Evolutionary conservation across 192 early-diverging fungal genomes (phyloP), one percentile per base, ranked within the genome.

Genomic region (Coemansia sp.): DNA sequence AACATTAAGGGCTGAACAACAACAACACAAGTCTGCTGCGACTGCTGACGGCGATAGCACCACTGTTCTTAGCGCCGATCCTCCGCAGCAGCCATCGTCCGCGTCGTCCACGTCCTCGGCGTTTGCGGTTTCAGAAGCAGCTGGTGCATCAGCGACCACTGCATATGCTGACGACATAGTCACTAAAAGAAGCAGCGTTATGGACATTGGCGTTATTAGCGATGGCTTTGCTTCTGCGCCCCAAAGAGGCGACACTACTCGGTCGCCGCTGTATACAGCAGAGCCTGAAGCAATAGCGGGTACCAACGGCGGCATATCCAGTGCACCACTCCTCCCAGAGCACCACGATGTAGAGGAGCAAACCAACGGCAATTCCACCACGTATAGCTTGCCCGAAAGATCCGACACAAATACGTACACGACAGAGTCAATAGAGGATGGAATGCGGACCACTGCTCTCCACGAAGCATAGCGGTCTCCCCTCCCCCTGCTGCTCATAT

Each of bases 381-480:
- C 23, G 0, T 20, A 52, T 52, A 25, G 22, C 22, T 11, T 25
- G 5, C 19, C 6, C 14, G 45, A 40, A 40, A 40, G 5, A 40
- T 11, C 38, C 5, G 38, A 40, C 38, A 11, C 38, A 40, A 40
- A 40, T 45, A 17, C 17, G 15, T 45, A 45, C 34, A 25, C 55
- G 55, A 57, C 55, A 57, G n/a, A 57, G 11, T 20, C 19, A n/a
- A 57, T 57, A 57, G 55, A 57, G 17, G 34, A 57, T 9, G 55
- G 55, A 25, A 35, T 57, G 55, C 55, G 55, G 55, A 34, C 33
- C 55, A 57, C 55, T 17, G 55, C 55, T 9, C 55, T 57, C 17
- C 22, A 25, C 33, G 55, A 66, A 23, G 23, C 35, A 42, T 29
- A 40, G 38, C 38, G 7, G 5, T 40, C 29, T 29, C 29, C 29